Evolutionary conservation across 345 rosid genomes (phyloP), one percentile per base, ranked within the genome.

Genomic region (Camelina neglecta): DNA sequence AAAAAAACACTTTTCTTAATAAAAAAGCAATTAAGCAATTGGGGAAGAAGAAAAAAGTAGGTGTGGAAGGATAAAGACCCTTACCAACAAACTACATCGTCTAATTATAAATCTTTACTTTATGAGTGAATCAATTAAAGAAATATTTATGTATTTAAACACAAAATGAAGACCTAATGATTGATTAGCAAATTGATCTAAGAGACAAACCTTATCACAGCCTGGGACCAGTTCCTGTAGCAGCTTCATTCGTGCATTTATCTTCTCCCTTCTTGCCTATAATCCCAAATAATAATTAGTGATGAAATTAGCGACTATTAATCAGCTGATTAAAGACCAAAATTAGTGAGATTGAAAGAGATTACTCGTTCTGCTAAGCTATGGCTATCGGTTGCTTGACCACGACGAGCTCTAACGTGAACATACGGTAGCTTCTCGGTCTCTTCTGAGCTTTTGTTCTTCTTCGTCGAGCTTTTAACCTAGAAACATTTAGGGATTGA

Each of bases 141-240:
- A 65, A 77, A 77, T 58, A 72, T 59, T 23, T 0, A 29, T 50
- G 77, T 65, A 42, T 24, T 77, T 71, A 77, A 72, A 63, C 76
- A 77, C 68, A 54, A 58, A 29, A 84, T 81, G 75, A 74, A 63
- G 67, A 83, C 65, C 74, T 72, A 83, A 80, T 84, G 83, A 80
- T 83, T 79, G 79, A 88, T 80, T 83, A 77, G 76, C 57, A 60
- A 57, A 72, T 49, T 80, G 53, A 79, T 64, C 75, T 15, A 4
- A 55, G 29, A 67, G 72, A 76, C 83, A 49, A 65, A 91, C 99
- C 99, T 96, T 87, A 75, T 80, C 87, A 83, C 93, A 89, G 31
- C 93, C 93, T 51, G 93, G 93, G 85, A 89, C 93, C 91, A 89
- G 88, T 67, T 89, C 93, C 13, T 89, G 93, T 57, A 89, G 82